phyloP scores from a whole-genome alignment of 139 green algal species.

The Coelastrella sp. region DNA sequence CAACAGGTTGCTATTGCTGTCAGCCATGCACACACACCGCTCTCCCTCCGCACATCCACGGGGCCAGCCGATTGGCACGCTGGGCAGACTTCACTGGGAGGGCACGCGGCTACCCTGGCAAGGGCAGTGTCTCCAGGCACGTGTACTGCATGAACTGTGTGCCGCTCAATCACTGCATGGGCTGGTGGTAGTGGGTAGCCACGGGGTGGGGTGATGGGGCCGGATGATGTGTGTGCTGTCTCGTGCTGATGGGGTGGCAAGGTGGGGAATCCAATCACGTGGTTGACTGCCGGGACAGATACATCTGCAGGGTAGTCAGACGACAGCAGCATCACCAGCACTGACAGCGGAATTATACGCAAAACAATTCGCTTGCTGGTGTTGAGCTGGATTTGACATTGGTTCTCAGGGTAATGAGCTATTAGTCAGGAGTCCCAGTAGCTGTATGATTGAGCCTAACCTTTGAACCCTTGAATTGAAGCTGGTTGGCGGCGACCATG shows the following conservation, averaged over 20 bases:
- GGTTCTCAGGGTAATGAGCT: too few relatives aligned
- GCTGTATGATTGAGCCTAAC: too few relatives aligned
- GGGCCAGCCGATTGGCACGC: neutral
- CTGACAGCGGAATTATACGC: too few relatives aligned
- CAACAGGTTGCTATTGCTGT: neutral
- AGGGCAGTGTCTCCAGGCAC: neutral
- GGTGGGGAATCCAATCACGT: neutral
- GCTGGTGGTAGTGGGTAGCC: neutral
- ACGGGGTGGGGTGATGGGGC: neutral
- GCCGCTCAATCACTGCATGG: neutral
- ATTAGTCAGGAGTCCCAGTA: too few relatives aligned
- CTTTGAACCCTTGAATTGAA: too few relatives aligned
- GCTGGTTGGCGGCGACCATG: too few relatives aligned
- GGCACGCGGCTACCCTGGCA: neutral
- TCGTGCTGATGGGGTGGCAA: slow-evolving; percentile 27
- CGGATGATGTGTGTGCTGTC: neutral
- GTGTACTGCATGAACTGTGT: neutral
- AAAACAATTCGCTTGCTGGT: too few relatives aligned
- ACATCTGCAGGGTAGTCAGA: too few relatives aligned
- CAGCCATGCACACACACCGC: slow-evolving; percentile 29
- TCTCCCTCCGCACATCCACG: slow-evolving; percentile 15
- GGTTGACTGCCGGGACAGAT: too few relatives aligned
- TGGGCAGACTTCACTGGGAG: neutral
- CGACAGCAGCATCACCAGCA: too few relatives aligned
- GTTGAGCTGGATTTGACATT: too few relatives aligned